Percentiles rank a stretch among this genome's conserved stretches.
These are phyloP conservation scores for Rhexocercosporidium sp. DNA, from an alignment of 2,329 filamentous ascomycete genomes.

Conservation along the genomic window DNA sequence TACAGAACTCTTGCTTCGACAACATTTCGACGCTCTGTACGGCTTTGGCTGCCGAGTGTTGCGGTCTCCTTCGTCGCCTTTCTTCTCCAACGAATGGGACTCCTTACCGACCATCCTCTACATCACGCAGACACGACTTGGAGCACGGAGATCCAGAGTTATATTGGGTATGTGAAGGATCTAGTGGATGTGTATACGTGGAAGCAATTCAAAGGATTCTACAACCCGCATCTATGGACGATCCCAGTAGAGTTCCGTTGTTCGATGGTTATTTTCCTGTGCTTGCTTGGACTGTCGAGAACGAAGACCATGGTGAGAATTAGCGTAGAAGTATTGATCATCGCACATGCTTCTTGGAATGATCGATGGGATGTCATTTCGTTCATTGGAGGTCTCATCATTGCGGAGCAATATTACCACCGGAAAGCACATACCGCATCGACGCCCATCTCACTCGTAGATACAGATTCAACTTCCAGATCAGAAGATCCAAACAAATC, in stretches of 20 bases:
- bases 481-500: not conserved
- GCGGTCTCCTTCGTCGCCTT: slow-evolving; percentile 45
- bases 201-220: slow-evolving; percentile 7
- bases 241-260: slow-evolving; percentile 27
- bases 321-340: slow-evolving; percentile 10
- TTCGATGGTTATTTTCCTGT: slow-evolving; percentile 28
- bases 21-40: slow-evolving; percentile 49
- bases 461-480: not conserved
- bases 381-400: slow-evolving; percentile 29
- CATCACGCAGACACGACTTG: slow-evolving; percentile 8
- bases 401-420: slow-evolving; percentile 26
- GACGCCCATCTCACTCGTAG: not conserved
- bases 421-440: slow-evolving; percentile 11
- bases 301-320: slow-evolving; percentile 13
- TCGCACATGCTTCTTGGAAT: slow-evolving; percentile 19
- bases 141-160: slow-evolving; percentile 20
- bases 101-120: slow-evolving; percentile 10
- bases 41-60: slow-evolving; percentile 49
- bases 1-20: slow-evolving; percentile 43
- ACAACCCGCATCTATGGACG: slow-evolving; percentile 28
- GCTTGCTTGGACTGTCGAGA: slow-evolving; percentile 23
- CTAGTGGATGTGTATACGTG: slow-evolving; percentile 13
- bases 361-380: slow-evolving; percentile 26
- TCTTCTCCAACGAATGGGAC: slow-evolving; percentile 19
- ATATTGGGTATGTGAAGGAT: slow-evolving; percentile 6